Conservation (phyloP, 2,329 filamentous ascomycete species). For the Plectosphaerella plurivora region DNA sequence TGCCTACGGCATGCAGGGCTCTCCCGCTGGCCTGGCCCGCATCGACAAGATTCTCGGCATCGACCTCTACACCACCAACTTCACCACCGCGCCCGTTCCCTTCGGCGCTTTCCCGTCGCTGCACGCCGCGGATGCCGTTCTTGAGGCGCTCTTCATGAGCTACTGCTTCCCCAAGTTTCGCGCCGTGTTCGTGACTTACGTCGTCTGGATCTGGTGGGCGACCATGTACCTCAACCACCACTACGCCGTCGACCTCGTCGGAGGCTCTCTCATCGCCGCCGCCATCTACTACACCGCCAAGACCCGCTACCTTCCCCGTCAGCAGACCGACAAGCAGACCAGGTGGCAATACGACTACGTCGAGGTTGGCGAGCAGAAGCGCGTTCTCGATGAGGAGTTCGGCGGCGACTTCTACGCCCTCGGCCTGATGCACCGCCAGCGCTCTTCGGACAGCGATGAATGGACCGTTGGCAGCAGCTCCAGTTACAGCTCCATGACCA, state of each 20-base stretch:
- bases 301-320: constrained; percentile 73
- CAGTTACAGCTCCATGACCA: constrained; percentile 47
- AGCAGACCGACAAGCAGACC: constrained; percentile 79
- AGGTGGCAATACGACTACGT: constrained; percentile 96
- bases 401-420: constrained; percentile 42
- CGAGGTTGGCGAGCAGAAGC: constrained; percentile 66
- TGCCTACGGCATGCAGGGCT: constrained; percentile 86
- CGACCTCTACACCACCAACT: constrained; percentile 89
- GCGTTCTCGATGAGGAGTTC: constrained; percentile 39
- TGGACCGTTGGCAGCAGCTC: constrained; percentile 88
- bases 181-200: constrained; percentile 76
- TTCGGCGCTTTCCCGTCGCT: constrained; percentile 95
- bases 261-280: constrained; percentile 73
- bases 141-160: constrained; percentile 90
- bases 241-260: constrained; percentile 91
- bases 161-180: constrained; percentile 83
- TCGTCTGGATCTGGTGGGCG: constrained; percentile 94
- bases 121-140: constrained; percentile 82
- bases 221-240: constrained; percentile 98
- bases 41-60: constrained; percentile 88
- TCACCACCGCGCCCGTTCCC: constrained; percentile 83
- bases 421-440: constrained; percentile 37
- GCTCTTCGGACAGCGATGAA: constrained; percentile 67
- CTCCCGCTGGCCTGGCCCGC: constrained; percentile 81
- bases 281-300: constrained; percentile 79